Evolutionary conservation across 208 protist species (phyloP), one percentile per base, ranked within the genome.

Genomic region (Tetramitus jugosus): DNA sequence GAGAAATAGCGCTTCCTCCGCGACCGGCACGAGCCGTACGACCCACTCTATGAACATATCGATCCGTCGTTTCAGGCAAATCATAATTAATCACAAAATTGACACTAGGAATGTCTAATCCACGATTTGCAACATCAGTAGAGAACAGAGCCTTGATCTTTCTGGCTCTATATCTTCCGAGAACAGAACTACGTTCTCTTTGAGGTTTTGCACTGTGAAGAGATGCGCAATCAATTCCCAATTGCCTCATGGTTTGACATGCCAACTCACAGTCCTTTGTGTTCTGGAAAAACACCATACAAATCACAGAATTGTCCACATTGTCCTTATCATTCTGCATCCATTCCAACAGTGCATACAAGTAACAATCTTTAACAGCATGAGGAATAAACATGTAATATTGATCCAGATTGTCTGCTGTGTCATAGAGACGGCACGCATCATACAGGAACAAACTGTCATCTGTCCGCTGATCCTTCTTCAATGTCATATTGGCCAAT

Each of bases 21-120:
- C 64, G 2, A 3, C 91, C 91, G 10, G 84, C 90, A 68, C 93
- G 82, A 39, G 94, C 94, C 29, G 94, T 97, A 72, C 94, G 83
- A 77, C 94, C 94, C 77, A 96, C 96, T 60, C 94, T 74, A 81
- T 97, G 93, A 7, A 94, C 87, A 82, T 98, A 98, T 49, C 91
- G 86, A 29, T 95, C 89, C 49, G 97, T 90, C 83, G 87, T 81
- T 10, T 53, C 69, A 6, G 91, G 91, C 40, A 93, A 77, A 78
- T 91, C 87, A 71, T 89, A 93, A 79, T 94, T 94, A 35, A 94
- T 84, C 33, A 94, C 90, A 46, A 85, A 78, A 26, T 46, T 42
- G 10, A 94, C 90, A 43, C 85, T 79, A n/a, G 91, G 88, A 60
- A 94, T 88, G 72, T 94, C 91, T n/a, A 94, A 80, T 6, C 90